Evolutionary conservation across 305 asterid genomes (phyloP).

Genomic region (Lippia alba): DNA sequence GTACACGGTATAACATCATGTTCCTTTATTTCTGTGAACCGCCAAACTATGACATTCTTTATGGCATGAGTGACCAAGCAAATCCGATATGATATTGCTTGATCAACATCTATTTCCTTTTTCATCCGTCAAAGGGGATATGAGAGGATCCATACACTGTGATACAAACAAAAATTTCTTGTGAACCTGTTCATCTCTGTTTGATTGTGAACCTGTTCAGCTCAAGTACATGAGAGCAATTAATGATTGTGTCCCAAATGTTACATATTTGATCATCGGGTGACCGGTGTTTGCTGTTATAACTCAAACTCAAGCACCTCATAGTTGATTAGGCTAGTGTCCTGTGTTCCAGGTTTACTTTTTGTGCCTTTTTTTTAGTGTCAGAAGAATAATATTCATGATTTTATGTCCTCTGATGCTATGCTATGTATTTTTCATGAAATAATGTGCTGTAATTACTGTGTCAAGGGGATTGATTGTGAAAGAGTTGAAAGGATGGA

Average conservation of each 20-base stretch:
- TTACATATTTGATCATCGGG: no score
- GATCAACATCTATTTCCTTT: constrained; percentile 3
- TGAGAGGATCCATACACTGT: no score
- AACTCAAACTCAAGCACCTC: no score
- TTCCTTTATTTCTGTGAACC: constrained; percentile 35
- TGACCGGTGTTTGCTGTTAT: no score
- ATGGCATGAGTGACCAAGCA: constrained; percentile 32
- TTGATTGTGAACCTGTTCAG: no score
- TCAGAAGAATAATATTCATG: constrained; percentile 25
- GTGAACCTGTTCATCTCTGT: no score
- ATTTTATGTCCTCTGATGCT: constrained; percentile 30
- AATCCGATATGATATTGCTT: constrained; percentile 24
- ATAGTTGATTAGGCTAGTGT: no score
- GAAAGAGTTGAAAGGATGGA: constrained; percentile 98
- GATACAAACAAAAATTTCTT: no score
- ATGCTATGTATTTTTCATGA: constrained; percentile 26
- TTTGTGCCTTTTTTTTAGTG: constrained; percentile 10
- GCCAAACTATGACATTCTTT: constrained; percentile 27
- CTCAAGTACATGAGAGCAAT: no score
- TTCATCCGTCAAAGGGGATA: no score
- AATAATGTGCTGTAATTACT: constrained; percentile 44
- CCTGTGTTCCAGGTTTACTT: no score
- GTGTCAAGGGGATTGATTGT: constrained; percentile 86
- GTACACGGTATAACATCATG: constrained; percentile 75
- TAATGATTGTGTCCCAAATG: no score